Percentiles rank a stretch among this genome's conserved stretches.
These are phyloP conservation scores for Aegilops speltoides DNA, from an alignment of 176 grass and related monocot species.

Conservation along the genomic window DNA sequence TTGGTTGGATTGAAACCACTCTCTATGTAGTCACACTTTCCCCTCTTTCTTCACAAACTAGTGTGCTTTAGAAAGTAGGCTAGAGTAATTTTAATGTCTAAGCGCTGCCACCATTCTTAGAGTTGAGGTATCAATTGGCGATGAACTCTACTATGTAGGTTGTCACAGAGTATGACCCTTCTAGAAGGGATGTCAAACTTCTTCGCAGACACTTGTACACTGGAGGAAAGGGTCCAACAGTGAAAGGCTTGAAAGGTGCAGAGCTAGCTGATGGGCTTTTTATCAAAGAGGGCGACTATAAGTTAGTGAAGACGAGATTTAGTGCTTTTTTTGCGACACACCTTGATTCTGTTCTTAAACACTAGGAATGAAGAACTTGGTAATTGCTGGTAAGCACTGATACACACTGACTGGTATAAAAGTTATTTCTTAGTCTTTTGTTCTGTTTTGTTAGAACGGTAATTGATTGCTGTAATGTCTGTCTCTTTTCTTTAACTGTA, in stretches of 20 bases:
- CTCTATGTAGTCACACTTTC: not conserved
- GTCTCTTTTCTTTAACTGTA: not conserved
- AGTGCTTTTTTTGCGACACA: conserved; percentile 85
- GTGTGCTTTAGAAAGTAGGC: not conserved
- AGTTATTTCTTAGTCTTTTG: not conserved
- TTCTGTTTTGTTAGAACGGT: not conserved
- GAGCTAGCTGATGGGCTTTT: conserved; percentile 69
- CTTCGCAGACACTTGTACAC: conserved; percentile 69
- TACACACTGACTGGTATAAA: not conserved
- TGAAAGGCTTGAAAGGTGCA: conserved; percentile 65
- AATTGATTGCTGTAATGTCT: not conserved
- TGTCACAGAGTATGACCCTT: conserved; percentile 89
- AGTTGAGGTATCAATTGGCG: not conserved
- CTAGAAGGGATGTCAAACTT: conserved; percentile 73
- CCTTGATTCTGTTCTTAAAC: conserved; percentile 77
- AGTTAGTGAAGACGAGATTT: conserved; percentile 89
- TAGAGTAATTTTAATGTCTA: not conserved
- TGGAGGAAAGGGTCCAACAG: conserved; percentile 70
- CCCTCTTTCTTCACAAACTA: not conserved
- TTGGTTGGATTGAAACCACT: not conserved
- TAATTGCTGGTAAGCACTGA: conserved; percentile 67
- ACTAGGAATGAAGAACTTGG: conserved; percentile 69
- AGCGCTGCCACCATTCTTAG: not conserved
- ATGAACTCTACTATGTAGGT: conserved; percentile 47
- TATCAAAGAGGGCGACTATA: conserved; percentile 82